Percentiles rank a stretch among this genome's conserved stretches.
Evolutionary conservation across 495 filamentous ascomycete genomes (phyloP).

Genomic region (Neurospora africana): DNA sequence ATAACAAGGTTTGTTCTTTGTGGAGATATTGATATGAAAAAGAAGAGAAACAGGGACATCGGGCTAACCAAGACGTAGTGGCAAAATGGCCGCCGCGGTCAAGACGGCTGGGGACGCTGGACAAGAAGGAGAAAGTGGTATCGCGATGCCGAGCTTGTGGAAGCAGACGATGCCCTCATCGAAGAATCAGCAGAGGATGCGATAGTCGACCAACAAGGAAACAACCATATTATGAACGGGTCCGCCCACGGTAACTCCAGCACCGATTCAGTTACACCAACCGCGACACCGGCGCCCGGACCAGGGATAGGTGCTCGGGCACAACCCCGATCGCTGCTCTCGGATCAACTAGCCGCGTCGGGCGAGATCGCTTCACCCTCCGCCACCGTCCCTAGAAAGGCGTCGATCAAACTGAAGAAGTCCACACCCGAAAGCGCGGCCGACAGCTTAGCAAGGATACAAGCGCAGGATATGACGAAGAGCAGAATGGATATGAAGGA

Average conservation of each 20-base stretch:
- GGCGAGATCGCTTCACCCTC: neutral
- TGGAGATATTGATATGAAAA: neutral
- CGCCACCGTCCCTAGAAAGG: neutral
- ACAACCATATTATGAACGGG: neutral
- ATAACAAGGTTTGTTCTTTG: slow-evolving; percentile 67
- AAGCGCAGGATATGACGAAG: neutral
- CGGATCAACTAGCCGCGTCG: neutral
- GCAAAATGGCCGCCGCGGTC: slow-evolving; percentile 79
- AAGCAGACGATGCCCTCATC: slow-evolving; percentile 41
- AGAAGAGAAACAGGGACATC: neutral
- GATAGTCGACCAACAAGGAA: slow-evolving; percentile 8
- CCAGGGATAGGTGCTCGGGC: neutral
- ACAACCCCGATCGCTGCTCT: neutral
- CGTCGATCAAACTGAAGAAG: neutral
- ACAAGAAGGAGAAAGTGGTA: slow-evolving; percentile 93
- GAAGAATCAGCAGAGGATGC: slow-evolving; percentile 29
- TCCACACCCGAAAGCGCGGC: neutral
- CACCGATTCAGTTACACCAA: slow-evolving; percentile 8
- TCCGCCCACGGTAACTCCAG: slow-evolving; percentile 15
- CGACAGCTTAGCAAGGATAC: neutral
- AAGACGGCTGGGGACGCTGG: slow-evolving; percentile 91
- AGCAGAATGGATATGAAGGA: neutral
- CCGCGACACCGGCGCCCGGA: slow-evolving; percentile 1
- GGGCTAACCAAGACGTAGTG: slow-evolving; percentile 44
- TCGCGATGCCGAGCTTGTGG: slow-evolving; percentile 89